phyloP scores from a whole-genome alignment of 768 basidiomycete genomes.

The Suillus americanus region DNA sequence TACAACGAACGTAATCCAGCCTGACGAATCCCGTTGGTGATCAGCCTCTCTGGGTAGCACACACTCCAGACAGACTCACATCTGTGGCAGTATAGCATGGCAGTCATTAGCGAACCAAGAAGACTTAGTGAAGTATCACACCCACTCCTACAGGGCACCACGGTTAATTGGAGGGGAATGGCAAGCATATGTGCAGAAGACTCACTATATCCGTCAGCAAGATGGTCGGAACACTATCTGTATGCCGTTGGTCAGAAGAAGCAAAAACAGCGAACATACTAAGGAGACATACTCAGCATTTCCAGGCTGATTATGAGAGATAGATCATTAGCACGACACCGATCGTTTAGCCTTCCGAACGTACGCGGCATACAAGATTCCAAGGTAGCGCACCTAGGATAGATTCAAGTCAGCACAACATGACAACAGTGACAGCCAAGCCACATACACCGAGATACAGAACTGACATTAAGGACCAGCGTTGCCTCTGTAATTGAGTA shows the following conservation, averaged over 20 bases:
- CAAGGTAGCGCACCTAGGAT: neutral
- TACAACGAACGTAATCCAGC: neutral
- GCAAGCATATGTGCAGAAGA: neutral
- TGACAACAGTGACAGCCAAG: too few species aligned
- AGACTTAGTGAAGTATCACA: neutral
- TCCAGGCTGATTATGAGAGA: neutral
- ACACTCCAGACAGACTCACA: neutral
- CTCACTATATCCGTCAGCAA: neutral
- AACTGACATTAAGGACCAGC: too few species aligned
- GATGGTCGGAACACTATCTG: neutral
- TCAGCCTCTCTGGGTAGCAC: neutral
- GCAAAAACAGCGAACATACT: neutral
- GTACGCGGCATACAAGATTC: neutral
- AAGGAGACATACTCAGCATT: neutral
- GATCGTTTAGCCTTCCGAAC: neutral
- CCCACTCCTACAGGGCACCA: neutral
- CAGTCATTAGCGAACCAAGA: neutral
- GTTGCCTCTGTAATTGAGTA: too few species aligned
- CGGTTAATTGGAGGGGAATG: neutral
- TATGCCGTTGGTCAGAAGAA: neutral
- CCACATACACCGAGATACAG: too few species aligned
- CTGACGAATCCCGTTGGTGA: neutral
- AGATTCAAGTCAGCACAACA: too few species aligned
- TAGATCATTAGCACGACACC: neutral
- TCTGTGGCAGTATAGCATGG: neutral